Conservation (phyloP, 139 green algal species). For the Coelastrella sp. region DNA sequence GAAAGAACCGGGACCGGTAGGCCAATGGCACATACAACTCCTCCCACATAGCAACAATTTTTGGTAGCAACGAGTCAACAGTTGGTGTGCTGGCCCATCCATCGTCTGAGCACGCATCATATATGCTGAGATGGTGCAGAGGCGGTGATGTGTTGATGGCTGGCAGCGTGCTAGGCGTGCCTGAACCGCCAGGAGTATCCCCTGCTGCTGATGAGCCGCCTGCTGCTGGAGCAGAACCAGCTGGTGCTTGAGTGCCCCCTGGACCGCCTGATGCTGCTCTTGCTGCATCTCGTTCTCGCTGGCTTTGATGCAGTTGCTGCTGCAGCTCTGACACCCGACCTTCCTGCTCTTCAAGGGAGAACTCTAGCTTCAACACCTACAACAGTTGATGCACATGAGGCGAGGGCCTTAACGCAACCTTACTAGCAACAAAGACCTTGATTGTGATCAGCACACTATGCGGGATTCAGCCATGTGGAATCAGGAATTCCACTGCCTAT, state of each 20-base stretch:
- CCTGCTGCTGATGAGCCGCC: conserved; percentile 34
- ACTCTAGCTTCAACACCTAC: conserved; percentile 59
- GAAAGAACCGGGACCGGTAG: conserved; percentile 73
- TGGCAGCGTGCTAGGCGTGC: background rate
- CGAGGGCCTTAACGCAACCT: no score
- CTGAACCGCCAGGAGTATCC: background rate
- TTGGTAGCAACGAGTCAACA: conserved; percentile 58
- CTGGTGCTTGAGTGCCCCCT: no score
- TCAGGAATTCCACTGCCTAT: no score
- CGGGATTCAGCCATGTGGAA: no score
- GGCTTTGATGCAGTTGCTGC: no score
- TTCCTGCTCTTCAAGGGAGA: conserved; percentile 50
- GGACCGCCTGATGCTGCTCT: background rate
- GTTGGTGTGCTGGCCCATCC: conserved; percentile 58
- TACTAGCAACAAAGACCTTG: no score
- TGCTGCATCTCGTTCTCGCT: no score
- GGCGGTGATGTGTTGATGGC: conserved; percentile 29
- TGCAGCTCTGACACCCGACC: background rate
- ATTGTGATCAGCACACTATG: no score
- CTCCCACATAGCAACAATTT: conserved; percentile 75
- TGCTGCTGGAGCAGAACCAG: background rate
- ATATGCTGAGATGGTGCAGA: conserved; percentile 45
- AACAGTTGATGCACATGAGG: no score
- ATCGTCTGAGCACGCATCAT: conserved; percentile 48
- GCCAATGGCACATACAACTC: conserved; percentile 70